Evolutionary conservation across 2,329 filamentous ascomycete species (phyloP).

Genomic region (Alternaria infectoria): DNA sequence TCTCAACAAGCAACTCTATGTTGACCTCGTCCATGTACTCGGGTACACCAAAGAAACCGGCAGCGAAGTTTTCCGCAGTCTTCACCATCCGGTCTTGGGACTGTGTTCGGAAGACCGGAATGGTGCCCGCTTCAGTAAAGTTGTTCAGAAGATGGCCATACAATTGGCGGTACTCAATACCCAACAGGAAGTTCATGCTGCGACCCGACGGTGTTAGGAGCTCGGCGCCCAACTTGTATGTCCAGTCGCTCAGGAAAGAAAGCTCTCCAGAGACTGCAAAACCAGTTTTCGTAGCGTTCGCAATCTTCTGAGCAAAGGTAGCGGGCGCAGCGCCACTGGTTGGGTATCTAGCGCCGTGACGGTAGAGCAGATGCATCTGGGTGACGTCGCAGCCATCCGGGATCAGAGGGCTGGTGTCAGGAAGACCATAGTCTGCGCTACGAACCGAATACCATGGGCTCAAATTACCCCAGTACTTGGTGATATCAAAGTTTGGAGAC

Average conservation of each 20-base stretch:
- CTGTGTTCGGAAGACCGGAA: constrained; percentile 48
- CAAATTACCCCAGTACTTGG: constrained; percentile 41
- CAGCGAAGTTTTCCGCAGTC: constrained; percentile 41
- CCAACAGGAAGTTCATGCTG: constrained; percentile 51
- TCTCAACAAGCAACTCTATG: constrained; percentile 40
- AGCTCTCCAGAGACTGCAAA: constrained; percentile 35
- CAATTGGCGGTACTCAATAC: constrained; percentile 51
- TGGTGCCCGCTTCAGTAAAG: constrained; percentile 45
- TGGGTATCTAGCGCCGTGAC: constrained; percentile 40
- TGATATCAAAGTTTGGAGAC: constrained; percentile 32
- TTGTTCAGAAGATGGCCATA: constrained; percentile 54
- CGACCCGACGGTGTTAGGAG: constrained; percentile 40
- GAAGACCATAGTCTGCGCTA: constrained; percentile 37
- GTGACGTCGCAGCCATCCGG: constrained; percentile 37
- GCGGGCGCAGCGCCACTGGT: constrained; percentile 33
- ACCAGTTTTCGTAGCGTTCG: constrained; percentile 34
- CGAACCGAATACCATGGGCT: constrained; percentile 39
- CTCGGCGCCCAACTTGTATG: constrained; percentile 39
- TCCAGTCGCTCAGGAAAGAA: constrained; percentile 34
- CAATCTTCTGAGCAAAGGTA: constrained; percentile 34
- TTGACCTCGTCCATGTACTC: constrained; percentile 38
- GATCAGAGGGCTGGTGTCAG: constrained; percentile 31
- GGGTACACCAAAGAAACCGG: constrained; percentile 41
- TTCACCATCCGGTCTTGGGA: constrained; percentile 44
- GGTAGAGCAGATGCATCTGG: constrained; percentile 38